phyloP scores from a whole-genome alignment of 345 rosid species.

The Tarenaya hassleriana region DNA sequence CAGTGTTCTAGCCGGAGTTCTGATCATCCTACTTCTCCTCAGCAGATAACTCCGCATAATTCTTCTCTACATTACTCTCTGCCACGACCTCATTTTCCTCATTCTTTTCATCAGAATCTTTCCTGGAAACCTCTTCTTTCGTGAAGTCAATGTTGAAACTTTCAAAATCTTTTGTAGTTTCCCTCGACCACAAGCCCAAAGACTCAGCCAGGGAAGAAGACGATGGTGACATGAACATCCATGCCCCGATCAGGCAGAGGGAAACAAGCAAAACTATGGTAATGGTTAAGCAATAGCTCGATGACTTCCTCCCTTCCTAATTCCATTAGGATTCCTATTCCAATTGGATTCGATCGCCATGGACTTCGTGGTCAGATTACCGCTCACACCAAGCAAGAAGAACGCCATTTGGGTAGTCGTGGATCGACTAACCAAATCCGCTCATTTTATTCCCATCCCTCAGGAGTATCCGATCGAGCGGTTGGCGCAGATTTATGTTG shows the following conservation, averaged over 20 bases:
- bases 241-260: constrained; percentile 63
- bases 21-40: constrained; percentile 24
- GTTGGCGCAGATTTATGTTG: too few species aligned
- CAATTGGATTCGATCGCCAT: too few species aligned
- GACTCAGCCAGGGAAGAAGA: constrained; percentile 37
- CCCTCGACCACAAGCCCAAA: constrained; percentile 30
- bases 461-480: too few species aligned
- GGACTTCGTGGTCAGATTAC: too few species aligned
- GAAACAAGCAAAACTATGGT: constrained; percentile 44
- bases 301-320: constrained; percentile 47
- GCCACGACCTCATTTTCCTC: constrained; percentile 19
- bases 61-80: constrained; percentile 24
- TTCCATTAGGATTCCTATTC: too few species aligned
- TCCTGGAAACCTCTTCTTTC: constrained; percentile 18
- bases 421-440: too few species aligned
- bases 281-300: constrained; percentile 54
- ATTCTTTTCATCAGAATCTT: too few species aligned
- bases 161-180: constrained; percentile 33
- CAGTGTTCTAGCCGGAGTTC: constrained; percentile 30
- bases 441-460: too few species aligned
- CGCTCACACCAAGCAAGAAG: too few species aligned
- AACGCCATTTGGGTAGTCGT: too few species aligned
- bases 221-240: constrained; percentile 75
- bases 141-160: constrained; percentile 26
- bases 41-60: constrained; percentile 23